Base-by-base conservation (phyloP, 768 basidiomycete species). In the Macrolepiota dolichaula region DNA sequence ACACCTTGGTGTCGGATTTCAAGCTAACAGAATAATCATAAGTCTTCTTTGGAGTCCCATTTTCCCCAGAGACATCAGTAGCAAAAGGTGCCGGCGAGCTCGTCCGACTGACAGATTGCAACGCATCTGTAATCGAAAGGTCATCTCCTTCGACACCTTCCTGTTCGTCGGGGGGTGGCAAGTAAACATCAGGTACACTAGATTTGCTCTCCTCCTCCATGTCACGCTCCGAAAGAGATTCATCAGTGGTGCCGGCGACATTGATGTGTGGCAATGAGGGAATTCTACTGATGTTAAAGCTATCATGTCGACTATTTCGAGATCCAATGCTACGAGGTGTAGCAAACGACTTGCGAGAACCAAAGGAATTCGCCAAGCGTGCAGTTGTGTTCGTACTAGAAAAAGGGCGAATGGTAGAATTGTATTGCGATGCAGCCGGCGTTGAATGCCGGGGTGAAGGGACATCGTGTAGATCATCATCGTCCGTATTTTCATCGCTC, bases 371-470 rank as follows among this genome's bases (percentile, higher is more conserved):
- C 0, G 78, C 77, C 76, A 70, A 87, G 66, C 75, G 81, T 73
- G 62, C 83, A 67, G 70, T 85, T 75, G 66, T 85, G 62, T 70
- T 76, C 12, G 77, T 74, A 64, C 78, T 81, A 0, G 78, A 76
- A 27, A 74, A 66, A 2, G 80, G 78, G 52, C 84, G 75, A 9
- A 82, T 77, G 22, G 81, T 79, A 11, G 79, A 81, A 25, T 76
- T 74, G 61, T 84, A 79, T 49, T 80, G 81, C 2, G 78, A 72
- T 4, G 80, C 74, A 2, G 80, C 78, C 37, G 87, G 91, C 1
- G 87, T 92, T 1, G 87, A 91, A 62, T 88, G 86, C 9, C 87
- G 76, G 4, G 87, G 88, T 11, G 80, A 73, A 9, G 77, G 74
- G 12, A 80, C 71, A 55, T 76, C 69, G 32, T 74, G 72, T 40